Conservation (phyloP, 2,329 filamentous ascomycete genomes). For the Pyricularia grisea region DNA sequence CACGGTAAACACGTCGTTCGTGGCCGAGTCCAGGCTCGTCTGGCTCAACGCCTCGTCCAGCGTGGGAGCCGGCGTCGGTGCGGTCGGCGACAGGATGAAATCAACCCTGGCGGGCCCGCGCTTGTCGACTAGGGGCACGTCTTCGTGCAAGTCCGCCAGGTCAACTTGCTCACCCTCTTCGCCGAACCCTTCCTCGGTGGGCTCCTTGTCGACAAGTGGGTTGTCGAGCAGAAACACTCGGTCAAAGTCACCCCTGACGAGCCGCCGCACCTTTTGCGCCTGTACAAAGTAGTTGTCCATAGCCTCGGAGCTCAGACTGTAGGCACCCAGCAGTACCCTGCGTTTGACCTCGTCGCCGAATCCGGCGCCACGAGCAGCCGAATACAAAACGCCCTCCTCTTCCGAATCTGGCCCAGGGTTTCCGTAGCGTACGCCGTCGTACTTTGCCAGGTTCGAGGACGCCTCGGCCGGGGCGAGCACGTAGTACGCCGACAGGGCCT, state of each 20-base stretch:
- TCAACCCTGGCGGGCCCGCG: conserved; percentile 61
- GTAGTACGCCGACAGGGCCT: conserved; percentile 89
- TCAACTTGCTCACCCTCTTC: conserved; percentile 36
- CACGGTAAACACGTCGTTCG: conserved; percentile 93
- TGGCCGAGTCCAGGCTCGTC: conserved; percentile 64
- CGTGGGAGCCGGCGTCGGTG: conserved; percentile 47
- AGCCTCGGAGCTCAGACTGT: conserved; percentile 79
- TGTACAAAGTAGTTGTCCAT: conserved; percentile 97
- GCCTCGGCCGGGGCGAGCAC: conserved; percentile 91
- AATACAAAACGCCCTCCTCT: conserved; percentile 56
- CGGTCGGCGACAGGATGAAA: conserved; percentile 78
- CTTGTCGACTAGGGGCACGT: conserved; percentile 42
- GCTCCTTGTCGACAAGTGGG: conserved; percentile 42
- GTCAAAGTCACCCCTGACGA: conserved; percentile 84
- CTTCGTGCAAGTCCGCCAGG: conserved; percentile 49
- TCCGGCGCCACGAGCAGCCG: conserved; percentile 60
- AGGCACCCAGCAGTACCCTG: conserved; percentile 81
- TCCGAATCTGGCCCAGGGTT: conserved; percentile 24
- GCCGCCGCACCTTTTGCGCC: conserved; percentile 75
- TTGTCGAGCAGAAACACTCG: conserved; percentile 62
- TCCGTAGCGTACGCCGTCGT: conserved; percentile 93
- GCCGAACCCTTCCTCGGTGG: background rate
- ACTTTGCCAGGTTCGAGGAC: conserved; percentile 91
- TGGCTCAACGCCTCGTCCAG: conserved; percentile 39
- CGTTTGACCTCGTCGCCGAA: conserved; percentile 82